phyloP scores from a whole-genome alignment of 2,329 filamentous ascomycete genomes.

The Paecilomyces fulvus region DNA sequence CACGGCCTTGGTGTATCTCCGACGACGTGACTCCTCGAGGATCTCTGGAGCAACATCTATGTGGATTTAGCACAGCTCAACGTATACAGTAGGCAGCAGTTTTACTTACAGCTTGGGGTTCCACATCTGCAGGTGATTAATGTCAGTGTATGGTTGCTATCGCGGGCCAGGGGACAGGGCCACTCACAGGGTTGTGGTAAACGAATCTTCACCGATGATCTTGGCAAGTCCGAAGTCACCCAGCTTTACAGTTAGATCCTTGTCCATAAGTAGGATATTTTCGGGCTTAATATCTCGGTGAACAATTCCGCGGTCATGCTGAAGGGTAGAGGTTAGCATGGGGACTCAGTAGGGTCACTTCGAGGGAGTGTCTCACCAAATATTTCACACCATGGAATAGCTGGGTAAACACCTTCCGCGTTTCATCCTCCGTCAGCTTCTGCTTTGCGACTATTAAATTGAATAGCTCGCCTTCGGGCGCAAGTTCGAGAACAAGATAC shows the following conservation, averaged over 20 bases:
- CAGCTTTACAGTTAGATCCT: conserved; percentile 77
- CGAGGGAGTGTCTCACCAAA: conserved; percentile 53
- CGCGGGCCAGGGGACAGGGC: background rate
- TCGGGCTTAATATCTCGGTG: conserved; percentile 97
- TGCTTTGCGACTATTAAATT: conserved; percentile 88
- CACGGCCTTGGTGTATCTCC: conserved; percentile 89
- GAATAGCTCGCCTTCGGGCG: conserved; percentile 88
- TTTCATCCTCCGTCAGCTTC: conserved; percentile 75
- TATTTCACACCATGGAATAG: conserved; percentile 93
- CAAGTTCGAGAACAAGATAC: conserved; percentile 84
- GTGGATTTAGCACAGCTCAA: background rate
- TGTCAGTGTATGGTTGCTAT: conserved; percentile 14
- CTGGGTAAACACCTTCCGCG: conserved; percentile 80
- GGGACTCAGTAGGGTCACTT: background rate
- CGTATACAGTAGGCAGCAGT: background rate
- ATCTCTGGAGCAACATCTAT: conserved; percentile 89
- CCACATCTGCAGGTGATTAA: conserved; percentile 50
- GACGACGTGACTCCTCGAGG: conserved; percentile 67
- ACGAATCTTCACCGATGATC: conserved; percentile 97
- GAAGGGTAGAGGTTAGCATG: conserved; percentile 5
- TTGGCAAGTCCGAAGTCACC: conserved; percentile 96
- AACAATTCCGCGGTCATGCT: conserved; percentile 97
- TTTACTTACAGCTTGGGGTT: conserved; percentile 69
- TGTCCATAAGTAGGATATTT: conserved; percentile 84
- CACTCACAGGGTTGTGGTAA: conserved; percentile 78